Base-by-base conservation (phyloP, 257 asterid species). In the Primulina huaijiensis region DNA sequence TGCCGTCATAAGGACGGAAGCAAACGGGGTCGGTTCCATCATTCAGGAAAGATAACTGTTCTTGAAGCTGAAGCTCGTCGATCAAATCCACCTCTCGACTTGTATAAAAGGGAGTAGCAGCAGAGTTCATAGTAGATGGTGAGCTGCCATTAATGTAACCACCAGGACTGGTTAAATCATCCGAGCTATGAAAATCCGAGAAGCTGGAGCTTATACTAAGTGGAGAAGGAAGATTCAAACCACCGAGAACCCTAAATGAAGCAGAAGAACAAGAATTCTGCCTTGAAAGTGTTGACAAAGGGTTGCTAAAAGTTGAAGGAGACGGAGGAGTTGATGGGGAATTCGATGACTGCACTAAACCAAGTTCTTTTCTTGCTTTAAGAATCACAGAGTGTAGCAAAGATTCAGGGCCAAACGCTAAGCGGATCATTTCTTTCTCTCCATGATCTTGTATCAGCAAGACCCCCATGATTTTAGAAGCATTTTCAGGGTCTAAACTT, bases 371-470 rank as follows among this genome's bases (percentile, higher is more conserved):
- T 65, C 73, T 86, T 33, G 90, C 78, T 65, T 79, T 82, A 63
- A 82, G 77, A 72, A 88, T 82, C 23, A 86, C 88, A 0, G 92
- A 84, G 56, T 86, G 90, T 20, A 88, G 65, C 3, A 81, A 43
- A 50, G 88, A 64, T 67, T 88, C 95, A 14, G 95, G 84, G 17
- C 89, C 95, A 37, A 84, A 84, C 73, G 95, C 95, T 38, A 86
- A 76, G 31, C 95, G 84, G 67, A 88, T 88, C 92, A 88, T 84
- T 75, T 88, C 92, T 23, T 88, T 86, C 83, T 88, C 95, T 8
- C 92, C 95, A 33, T 84, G 87, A 73, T 88, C 95, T 73, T 88
- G 95, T n/a, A 88, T 86, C 37, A 88, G 77, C 8, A 88, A 80
- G 30, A 86, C 62, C 5, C 95, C 92, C 95, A 88, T 88, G 76